Percentiles rank a stretch among this genome's conserved stretches.
phyloP scores from a whole-genome alignment of 202 grass and related monocot genomes.

The Schoenoplectus tabernaemontani region DNA sequence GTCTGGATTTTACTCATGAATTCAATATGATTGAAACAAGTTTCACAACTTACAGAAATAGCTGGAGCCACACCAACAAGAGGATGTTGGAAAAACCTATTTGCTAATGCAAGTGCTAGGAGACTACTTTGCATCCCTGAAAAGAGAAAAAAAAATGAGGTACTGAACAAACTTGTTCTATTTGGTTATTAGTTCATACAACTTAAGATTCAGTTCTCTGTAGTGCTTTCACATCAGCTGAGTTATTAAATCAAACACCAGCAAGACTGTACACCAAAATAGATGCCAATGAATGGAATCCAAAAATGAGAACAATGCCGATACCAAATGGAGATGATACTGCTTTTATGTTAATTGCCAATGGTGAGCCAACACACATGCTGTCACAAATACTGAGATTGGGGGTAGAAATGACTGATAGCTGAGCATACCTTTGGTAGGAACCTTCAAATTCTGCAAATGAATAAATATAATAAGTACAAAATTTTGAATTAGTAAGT shows the following conservation, averaged over 20 bases:
- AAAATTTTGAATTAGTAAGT: conserved; percentile 5
- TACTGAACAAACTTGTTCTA: background rate
- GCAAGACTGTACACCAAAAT: conserved; percentile 61
- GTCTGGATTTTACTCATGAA: background rate
- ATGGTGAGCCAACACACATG: conserved; percentile 89
- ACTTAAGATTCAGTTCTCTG: conserved; percentile 88
- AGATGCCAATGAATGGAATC: conserved; percentile 74
- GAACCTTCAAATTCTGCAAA: conserved; percentile 37
- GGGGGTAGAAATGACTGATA: conserved; percentile 94
- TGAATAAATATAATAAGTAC: conserved; percentile 21
- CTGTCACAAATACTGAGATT: conserved; percentile 87
- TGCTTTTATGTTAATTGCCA: conserved; percentile 87
- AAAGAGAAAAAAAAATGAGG: conserved; percentile 9
- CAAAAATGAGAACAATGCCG: conserved; percentile 63
- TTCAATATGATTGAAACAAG: conserved; percentile 10
- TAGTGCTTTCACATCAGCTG: conserved; percentile 67
- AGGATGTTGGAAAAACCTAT: conserved; percentile 87
- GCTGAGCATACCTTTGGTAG: conserved; percentile 64
- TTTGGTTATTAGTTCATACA: background rate
- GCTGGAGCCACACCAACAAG: conserved; percentile 93
- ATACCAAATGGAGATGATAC: conserved; percentile 74
- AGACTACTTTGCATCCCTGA: conserved; percentile 99
- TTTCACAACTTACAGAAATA: conserved; percentile 54
- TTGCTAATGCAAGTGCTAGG: conserved; percentile 96
- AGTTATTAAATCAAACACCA: conserved; percentile 57